Evolutionary conservation across 2,329 filamentous ascomycete species (phyloP).

Genomic region (Scedosporium apiospermum): DNA sequence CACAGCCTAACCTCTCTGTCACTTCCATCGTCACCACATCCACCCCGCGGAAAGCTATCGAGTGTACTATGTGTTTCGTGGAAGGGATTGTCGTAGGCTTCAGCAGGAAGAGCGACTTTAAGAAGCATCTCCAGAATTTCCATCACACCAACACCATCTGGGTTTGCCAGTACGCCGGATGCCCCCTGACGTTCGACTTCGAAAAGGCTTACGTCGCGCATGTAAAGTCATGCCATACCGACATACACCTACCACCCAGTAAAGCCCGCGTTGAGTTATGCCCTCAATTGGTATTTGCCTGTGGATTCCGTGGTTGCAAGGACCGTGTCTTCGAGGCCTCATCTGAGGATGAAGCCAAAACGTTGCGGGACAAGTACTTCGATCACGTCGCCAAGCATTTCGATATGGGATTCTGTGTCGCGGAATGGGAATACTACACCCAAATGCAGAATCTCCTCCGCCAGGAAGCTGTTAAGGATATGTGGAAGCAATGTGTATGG

Average conservation of each 20-base stretch:
- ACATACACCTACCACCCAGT: constrained; percentile 30
- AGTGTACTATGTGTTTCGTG: constrained; percentile 36
- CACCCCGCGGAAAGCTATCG: constrained; percentile 13
- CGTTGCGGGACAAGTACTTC: constrained; percentile 32
- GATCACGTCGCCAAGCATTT: constrained; percentile 38
- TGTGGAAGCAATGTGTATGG: constrained; percentile 36
- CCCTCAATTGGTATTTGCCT: constrained; percentile 33
- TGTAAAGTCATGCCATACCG: constrained; percentile 31
- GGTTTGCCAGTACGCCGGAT: constrained; percentile 31
- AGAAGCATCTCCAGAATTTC: constrained; percentile 39
- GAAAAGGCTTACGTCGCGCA: constrained; percentile 35
- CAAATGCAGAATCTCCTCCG: constrained; percentile 35
- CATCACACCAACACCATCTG: constrained; percentile 32
- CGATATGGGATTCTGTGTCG: constrained; percentile 30
- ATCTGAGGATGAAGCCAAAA: constrained; percentile 23
- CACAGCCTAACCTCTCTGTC: constrained; percentile 11
- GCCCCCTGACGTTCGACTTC: constrained; percentile 32
- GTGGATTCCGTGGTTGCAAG: constrained; percentile 31
- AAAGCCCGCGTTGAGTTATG: constrained; percentile 31
- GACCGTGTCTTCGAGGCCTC: constrained; percentile 32
- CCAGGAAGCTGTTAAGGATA: constrained; percentile 30
- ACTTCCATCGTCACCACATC: constrained; percentile 2
- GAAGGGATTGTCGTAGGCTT: constrained; percentile 36
- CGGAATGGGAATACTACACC: constrained; percentile 32
- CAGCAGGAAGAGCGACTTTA: constrained; percentile 36